Evolutionary conservation across 495 filamentous ascomycete genomes (phyloP), one percentile per base, ranked within the genome.

Genomic region (Tuber aestivum): DNA sequence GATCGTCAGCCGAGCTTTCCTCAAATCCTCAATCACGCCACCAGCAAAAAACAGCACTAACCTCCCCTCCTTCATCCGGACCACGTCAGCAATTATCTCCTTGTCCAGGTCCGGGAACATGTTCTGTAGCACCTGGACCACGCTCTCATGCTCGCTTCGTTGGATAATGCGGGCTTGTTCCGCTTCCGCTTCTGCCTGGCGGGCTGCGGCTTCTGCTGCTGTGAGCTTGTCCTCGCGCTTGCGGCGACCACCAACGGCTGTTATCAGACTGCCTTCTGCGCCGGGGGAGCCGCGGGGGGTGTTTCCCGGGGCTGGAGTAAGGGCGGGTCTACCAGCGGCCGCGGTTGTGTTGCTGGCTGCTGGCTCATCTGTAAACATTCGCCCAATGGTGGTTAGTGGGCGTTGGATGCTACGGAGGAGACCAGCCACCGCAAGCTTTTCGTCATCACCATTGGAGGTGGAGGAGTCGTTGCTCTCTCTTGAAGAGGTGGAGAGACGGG

Each of bases 321-420:
- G 82, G 14, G 87, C 86, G n/a, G 89, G 89, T 37, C 86, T 81
- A 73, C 72, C 71, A 45, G 86, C 75, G 61, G 83, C 75, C 32
- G 72, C 61, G 71, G 75, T 69, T 84, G 84, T 69, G 74, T 84
- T 75, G 72, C 85, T 42, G 86, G 85, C 56, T 82, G 68, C 42
- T 32, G 75, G 72, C 1, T 97, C 94, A 70, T 99, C 95, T 2
- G 93, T 93, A 85, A 99, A 98, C 48, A 99, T 97, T 73, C 94
- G 91, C n/a, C 96, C 95, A 82, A 99, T 97, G 23, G 94, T 95
- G 65, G 92, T 93, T 56, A 99, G 86, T 0, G 95, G 96, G 74
- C 89, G 91, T 83, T 98, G 94, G 72, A 99, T 97, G 1, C 94
- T 94, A 70, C 94, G 90, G 23, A 99, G 86, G 18, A 99, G 85